Evolutionary conservation across 495 filamentous ascomycete species (phyloP).

Genomic region (Daldinia bambusicola): DNA sequence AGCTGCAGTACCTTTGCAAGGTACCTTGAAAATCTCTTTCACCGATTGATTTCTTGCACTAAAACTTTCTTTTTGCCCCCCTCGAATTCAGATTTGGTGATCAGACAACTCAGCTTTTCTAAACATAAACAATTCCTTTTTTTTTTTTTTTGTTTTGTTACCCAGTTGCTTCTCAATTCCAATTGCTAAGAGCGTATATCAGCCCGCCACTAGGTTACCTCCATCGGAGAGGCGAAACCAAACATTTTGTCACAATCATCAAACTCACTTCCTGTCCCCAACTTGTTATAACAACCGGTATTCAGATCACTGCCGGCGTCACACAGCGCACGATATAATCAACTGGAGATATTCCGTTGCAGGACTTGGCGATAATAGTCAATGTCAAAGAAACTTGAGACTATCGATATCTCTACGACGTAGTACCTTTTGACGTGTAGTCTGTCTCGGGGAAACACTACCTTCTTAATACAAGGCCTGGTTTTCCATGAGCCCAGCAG

Average conservation of each 20-base stretch:
- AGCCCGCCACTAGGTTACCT: not conserved
- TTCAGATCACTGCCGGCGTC: slow-evolving; percentile 15
- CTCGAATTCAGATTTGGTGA: not conserved
- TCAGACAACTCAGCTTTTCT: not conserved
- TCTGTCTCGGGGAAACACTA: slow-evolving; percentile 29
- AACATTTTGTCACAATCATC: slow-evolving; percentile 2
- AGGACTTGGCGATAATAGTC: slow-evolving; percentile 42
- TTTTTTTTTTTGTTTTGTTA: not conserved
- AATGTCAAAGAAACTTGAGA: slow-evolving; percentile 33
- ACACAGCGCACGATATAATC: slow-evolving; percentile 33
- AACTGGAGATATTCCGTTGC: slow-evolving; percentile 26
- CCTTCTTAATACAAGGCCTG: slow-evolving; percentile 26
- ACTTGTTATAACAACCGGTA: not conserved
- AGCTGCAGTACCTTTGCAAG: slow-evolving; percentile 1
- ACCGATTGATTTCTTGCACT: slow-evolving; percentile 23
- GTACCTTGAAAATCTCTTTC: slow-evolving; percentile 23
- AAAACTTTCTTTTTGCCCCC: slow-evolving; percentile 3
- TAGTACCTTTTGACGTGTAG: slow-evolving; percentile 29
- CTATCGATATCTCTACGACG: slow-evolving; percentile 9
- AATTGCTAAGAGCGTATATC: not conserved
- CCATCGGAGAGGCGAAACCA: not conserved
- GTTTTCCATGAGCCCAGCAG: slow-evolving; percentile 86
- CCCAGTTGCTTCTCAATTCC: not conserved
- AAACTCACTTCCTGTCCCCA: not conserved
- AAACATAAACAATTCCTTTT: not conserved